Evolutionary conservation across 2,329 filamentous ascomycete genomes (phyloP), one percentile per base, ranked within the genome.

Genomic region (Pseudophaeomoniella oleicola): DNA sequence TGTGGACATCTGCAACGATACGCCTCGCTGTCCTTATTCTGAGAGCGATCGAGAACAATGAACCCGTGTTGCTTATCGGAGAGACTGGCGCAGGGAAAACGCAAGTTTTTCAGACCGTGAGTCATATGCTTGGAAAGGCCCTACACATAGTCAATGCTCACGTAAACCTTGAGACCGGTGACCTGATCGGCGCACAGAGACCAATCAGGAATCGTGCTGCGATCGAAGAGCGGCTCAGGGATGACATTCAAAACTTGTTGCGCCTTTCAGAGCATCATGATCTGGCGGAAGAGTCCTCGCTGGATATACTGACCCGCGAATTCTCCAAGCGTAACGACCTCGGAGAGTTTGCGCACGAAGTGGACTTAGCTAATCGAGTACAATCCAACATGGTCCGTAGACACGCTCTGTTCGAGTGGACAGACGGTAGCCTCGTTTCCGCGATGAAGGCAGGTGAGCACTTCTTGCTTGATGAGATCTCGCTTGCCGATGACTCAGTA

Each of bases 11-110:
- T 44, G 86, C 88, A 0, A 98, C 98, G 88, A 78, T 85, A 12
- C 73, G 90, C 36, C 66, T 98, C 0, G 96, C 88, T 51, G 75
- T 92, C 4, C 67, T 99, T 10, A 85, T 98, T n/a, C 76, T 80
- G 4, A 72, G 82, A 48, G 90, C 90, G 1, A 65, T 98, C 40
- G 72, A 73, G 16, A 90, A 94, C 52, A 86, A 92, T 42, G 90
- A 99, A 55, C 90, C 90, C 1, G 84, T 98, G 3, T 67, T 99
- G 14, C 68, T 99, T 4, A 85, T 99, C 10, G 90, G 90, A 42
- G 92, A 98, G 55, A 99, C 90, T 13, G 90, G 90, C 4, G 96
- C 88, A 51, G 90, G 92, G 42, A 99, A 99, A 62, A 99, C 90
- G 0, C 94, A 88, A 2, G 82, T 98, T 4, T 92, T 85, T 46